Evolutionary conservation across 1,284 basidiomycete genomes (phyloP).

Genomic region (Sanghuangporus sanghuang): DNA sequence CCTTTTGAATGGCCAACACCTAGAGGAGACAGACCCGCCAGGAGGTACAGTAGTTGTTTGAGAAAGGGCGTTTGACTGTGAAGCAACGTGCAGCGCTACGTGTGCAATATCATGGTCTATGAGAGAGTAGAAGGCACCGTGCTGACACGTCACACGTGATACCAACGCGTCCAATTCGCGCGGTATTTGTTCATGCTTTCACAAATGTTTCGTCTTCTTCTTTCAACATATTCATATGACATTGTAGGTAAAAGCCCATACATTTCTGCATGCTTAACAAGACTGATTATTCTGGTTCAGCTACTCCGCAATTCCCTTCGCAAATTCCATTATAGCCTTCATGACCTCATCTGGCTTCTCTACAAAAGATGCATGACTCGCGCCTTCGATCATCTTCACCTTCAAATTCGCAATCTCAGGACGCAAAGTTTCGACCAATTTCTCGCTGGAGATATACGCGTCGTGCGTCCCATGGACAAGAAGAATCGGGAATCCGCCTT

Average conservation of each 20-base stretch:
- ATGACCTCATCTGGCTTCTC: conserved; percentile 7
- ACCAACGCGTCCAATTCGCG: background rate
- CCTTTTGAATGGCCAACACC: no score
- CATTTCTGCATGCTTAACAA: no score
- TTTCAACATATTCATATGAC: background rate
- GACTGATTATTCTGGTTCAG: background rate
- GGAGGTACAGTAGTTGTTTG: no score
- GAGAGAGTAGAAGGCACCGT: no score
- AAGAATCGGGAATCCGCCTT: conserved; percentile 29
- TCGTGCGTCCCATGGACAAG: conserved; percentile 32
- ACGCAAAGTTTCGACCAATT: conserved; percentile 24
- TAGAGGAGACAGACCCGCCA: no score
- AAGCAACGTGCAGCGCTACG: no score
- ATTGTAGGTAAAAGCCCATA: background rate
- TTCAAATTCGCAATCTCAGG: conserved; percentile 1
- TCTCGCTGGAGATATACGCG: conserved; percentile 23
- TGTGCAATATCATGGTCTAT: no score
- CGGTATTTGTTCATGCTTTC: no score
- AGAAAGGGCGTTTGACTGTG: no score
- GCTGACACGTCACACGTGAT: background rate
- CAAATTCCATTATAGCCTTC: conserved; percentile 2
- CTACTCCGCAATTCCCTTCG: background rate
- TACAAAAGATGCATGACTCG: background rate
- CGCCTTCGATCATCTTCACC: conserved; percentile 4
- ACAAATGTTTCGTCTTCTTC: no score